Base-by-base conservation (phyloP, 1,284 basidiomycete genomes). In the Crocinoboletus sp. region DNA sequence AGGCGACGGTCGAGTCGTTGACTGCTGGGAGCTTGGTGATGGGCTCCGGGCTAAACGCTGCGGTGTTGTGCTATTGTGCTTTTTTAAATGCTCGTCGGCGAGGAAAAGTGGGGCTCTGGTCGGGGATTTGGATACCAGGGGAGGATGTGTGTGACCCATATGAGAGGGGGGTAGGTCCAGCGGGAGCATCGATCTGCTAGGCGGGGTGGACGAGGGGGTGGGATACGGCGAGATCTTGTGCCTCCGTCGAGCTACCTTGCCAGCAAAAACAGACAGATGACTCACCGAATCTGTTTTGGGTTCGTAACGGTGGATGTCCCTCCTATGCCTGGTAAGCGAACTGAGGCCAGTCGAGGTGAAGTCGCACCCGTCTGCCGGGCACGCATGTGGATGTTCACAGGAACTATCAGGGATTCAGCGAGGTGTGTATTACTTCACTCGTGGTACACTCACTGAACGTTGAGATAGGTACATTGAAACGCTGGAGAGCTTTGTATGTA, bases 381-480 rank as follows among this genome's bases (percentile, higher is more conserved):
- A 69, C 6, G 31, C 31, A 15, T 53, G 4, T 1, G 44, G 55
- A 8, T 25, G 33, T 19, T 16, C 6, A 12, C 55, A 40, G 2
- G 55, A 52, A 33, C 54, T 59, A 25, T 13, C 5, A 30, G 5
- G n/a, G 2, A 6, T 17, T 57, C 6, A 61, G 51, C 9, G 5
- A 27, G 7, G 12, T 2, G 8, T 6, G 17, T 17, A 20, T 29
- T 13, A 3, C 6, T 13, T 10, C 11, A 31, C 19, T 9, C 9
- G 12, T 34, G 24, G 27, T 4, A 31, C 22, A 50, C 56, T 48
- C 27, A 58, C 56, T 70, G 66, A 0, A 41, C 55, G 9, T 45
- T 48, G 0, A 53, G n/a, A 31, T 68, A 68, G 0, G 52, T 60
- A 70, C n/a, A 15, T 68, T 69, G 0, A 57, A 59, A 6, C 38